A percentile compares a stretch with the other conserved stretches of the same genome.
phyloP scores from a whole-genome alignment of 495 filamentous ascomycete genomes.

The Jackrogersella minutella region DNA sequence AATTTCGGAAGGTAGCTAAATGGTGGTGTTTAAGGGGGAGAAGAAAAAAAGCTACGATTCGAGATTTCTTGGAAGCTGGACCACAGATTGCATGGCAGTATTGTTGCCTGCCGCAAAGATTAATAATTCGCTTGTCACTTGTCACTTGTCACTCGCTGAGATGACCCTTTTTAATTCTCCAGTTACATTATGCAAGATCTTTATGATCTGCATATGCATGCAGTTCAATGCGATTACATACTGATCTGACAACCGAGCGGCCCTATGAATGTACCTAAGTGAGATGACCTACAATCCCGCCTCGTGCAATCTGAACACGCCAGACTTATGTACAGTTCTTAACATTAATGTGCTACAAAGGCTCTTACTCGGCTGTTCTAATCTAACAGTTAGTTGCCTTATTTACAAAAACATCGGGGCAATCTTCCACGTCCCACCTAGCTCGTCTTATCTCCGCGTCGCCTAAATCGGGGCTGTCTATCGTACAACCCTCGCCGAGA shows the following conservation, averaged over 20 bases:
- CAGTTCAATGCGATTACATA: slow-evolving; percentile 10
- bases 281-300: neutral
- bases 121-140: slow-evolving; percentile 21
- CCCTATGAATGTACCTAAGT: neutral
- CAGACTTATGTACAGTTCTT: slow-evolving; percentile 22
- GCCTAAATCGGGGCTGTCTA: neutral
- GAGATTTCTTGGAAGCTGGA: slow-evolving; percentile 41
- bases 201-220: slow-evolving; percentile 10
- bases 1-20: slow-evolving; percentile 4
- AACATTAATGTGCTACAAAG: neutral
- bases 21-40: neutral
- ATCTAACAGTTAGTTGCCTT: slow-evolving; percentile 7
- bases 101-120: slow-evolving; percentile 4
- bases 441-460: neutral
- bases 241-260: neutral
- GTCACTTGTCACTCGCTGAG: slow-evolving; percentile 6
- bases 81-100: slow-evolving; percentile 13
- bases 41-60: slow-evolving; percentile 3
- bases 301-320: no score
- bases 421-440: slow-evolving; percentile 17
- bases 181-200: slow-evolving; percentile 21
- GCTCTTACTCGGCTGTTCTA: neutral
- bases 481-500: no score
- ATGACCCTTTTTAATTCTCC: slow-evolving; percentile 11
- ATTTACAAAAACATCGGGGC: slow-evolving; percentile 5